Percentiles rank a stretch among this genome's conserved stretches.
These are phyloP conservation scores for Solanum tarijense DNA, from an alignment of 257 asterid species.

Conservation along the genomic window DNA sequence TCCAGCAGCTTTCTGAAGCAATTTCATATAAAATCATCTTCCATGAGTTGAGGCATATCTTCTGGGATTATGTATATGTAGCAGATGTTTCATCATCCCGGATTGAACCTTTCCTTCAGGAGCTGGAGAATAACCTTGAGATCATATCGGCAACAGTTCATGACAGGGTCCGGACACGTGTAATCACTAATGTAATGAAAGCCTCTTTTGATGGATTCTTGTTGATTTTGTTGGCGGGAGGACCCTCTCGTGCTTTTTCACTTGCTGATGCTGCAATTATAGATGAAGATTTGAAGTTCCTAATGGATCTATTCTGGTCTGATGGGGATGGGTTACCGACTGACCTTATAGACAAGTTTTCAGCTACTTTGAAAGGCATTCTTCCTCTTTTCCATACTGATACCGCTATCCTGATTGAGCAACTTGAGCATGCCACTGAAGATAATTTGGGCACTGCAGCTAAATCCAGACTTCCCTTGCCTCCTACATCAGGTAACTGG, in stretches of 20 bases:
- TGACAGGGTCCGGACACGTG: conserved; percentile 78
- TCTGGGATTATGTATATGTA: conserved; percentile 48
- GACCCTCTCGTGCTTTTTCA: conserved; percentile 54
- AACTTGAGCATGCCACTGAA: conserved; percentile 15
- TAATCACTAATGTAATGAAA: conserved; percentile 72
- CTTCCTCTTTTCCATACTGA: conserved; percentile 47
- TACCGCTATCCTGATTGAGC: conserved; percentile 49
- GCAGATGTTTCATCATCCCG: conserved; percentile 63
- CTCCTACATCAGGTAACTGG: conserved; percentile 74
- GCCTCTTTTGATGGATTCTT: conserved; percentile 79
- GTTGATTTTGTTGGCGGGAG: conserved; percentile 79
- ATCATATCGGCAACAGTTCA: conserved; percentile 59
- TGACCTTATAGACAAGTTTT: conserved; percentile 61
- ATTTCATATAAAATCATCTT: conserved; percentile 67
- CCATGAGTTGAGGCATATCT: conserved; percentile 50
- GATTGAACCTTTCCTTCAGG: conserved; percentile 83
- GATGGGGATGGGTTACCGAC: conserved; percentile 84
- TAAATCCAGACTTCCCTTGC: conserved; percentile 50
- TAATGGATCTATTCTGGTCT: conserved; percentile 79
- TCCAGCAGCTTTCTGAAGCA: conserved; percentile 66
- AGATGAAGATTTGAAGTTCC: conserved; percentile 70
- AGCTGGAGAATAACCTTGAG: conserved; percentile 71
- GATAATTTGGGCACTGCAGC: conserved; percentile 26
- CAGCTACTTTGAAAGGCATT: conserved; percentile 31
- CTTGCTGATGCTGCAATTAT: conserved; percentile 40